Evolutionary conservation across 805 yeast genomes (phyloP).

Genomic region (Saccharomycopsis malanga): DNA sequence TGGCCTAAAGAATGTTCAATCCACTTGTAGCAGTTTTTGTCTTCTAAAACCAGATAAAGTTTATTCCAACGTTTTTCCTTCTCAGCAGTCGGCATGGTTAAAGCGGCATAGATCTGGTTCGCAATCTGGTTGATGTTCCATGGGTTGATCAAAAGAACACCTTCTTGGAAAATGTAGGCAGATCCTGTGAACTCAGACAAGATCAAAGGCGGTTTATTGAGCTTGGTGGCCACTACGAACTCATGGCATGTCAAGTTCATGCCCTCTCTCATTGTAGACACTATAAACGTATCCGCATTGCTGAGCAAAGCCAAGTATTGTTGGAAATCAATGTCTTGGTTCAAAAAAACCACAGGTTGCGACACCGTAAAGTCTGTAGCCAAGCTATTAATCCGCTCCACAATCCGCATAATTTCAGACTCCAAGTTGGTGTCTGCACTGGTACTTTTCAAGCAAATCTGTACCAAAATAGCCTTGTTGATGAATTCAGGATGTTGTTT

Average conservation of each 20-base stretch:
- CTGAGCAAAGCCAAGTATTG: constrained; percentile 81
- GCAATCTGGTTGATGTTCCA: constrained; percentile 75
- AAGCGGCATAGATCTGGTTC: constrained; percentile 52
- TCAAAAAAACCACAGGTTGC: constrained; percentile 81
- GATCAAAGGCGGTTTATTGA: constrained; percentile 71
- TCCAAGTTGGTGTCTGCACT: constrained; percentile 58
- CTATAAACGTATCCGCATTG: constrained; percentile 85
- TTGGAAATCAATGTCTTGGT: constrained; percentile 81
- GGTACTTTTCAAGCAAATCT: constrained; percentile 63
- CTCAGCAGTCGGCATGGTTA: constrained; percentile 58
- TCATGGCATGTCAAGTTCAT: constrained; percentile 96
- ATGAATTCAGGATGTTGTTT: constrained; percentile 63
- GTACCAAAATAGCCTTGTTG: constrained; percentile 66
- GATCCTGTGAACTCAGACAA: constrained; percentile 94
- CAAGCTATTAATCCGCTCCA: constrained; percentile 76
- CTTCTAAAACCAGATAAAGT: constrained; percentile 50
- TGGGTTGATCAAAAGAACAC: constrained; percentile 79
- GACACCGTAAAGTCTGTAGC: constrained; percentile 63
- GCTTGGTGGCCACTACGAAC: constrained; percentile 67
- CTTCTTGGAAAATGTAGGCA: constrained; percentile 64
- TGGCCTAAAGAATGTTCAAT: constrained; percentile 46
- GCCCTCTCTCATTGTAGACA: constrained; percentile 91
- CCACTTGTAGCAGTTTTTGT: constrained; percentile 75
- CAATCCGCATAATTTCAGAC: constrained; percentile 65
- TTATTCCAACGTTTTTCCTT: constrained; percentile 54